Percentiles rank a stretch among this genome's conserved stretches.
Evolutionary conservation across 176 grass and related monocot species (phyloP).

Genomic region (Alloteropsis semialata): DNA sequence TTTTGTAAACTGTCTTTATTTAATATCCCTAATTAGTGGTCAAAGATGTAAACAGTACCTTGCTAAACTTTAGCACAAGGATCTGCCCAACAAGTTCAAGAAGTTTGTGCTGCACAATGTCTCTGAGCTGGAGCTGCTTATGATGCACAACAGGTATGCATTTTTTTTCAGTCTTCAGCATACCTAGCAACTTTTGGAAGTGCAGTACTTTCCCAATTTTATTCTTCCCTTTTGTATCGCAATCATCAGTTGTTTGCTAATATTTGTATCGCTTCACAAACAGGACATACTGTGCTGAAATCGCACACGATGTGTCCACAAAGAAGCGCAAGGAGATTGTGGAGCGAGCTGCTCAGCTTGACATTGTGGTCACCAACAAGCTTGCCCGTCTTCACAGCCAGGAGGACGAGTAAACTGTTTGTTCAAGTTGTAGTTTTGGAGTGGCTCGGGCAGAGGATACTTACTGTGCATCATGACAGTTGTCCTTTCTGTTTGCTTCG

Average conservation of each 20-base stretch:
- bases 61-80: too few species aligned
- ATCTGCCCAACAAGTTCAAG: constrained; percentile 75
- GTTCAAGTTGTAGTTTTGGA: neutral
- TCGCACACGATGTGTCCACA: constrained; percentile 58
- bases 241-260: neutral
- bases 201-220: neutral
- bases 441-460: neutral
- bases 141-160: constrained; percentile 73
- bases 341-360: constrained; percentile 65
- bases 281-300: constrained; percentile 71
- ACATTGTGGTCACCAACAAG: constrained; percentile 73
- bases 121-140: constrained; percentile 67
- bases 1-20: too few species aligned
- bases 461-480: neutral
- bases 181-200: neutral
- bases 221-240: neutral
- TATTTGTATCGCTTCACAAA: neutral
- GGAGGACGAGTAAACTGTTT: constrained; percentile 58
- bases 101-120: constrained; percentile 81
- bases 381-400: constrained; percentile 70
- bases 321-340: constrained; percentile 70
- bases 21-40: too few species aligned
- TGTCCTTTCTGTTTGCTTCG: neutral
- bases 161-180: neutral
- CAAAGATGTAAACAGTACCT: too few species aligned